Evolutionary conservation across 305 asterid genomes (phyloP).

Genomic region (Fraxinus paxiana): DNA sequence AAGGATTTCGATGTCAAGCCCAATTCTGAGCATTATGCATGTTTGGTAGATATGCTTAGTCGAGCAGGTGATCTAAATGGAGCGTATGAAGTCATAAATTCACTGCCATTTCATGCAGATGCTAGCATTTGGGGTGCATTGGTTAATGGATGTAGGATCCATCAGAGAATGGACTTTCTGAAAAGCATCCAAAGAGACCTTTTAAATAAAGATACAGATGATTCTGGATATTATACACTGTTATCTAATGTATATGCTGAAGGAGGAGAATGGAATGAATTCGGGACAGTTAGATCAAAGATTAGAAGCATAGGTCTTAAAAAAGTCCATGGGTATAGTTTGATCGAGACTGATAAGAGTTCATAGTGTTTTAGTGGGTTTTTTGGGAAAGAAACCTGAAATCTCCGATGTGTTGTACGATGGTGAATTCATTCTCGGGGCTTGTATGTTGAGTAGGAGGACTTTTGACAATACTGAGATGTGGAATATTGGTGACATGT

Average conservation of each 20-base stretch:
- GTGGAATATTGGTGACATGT: background rate
- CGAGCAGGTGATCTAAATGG: constrained; percentile 68
- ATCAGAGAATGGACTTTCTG: constrained; percentile 63
- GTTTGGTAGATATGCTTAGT: constrained; percentile 75
- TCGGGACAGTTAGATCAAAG: constrained; percentile 42
- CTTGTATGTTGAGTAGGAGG: background rate
- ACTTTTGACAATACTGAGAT: background rate
- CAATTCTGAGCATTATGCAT: constrained; percentile 59
- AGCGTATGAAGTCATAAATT: constrained; percentile 52
- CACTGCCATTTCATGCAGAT: constrained; percentile 57
- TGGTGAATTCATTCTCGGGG: background rate
- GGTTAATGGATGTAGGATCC: constrained; percentile 77
- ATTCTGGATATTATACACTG: constrained; percentile 59
- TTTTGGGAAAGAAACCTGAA: background rate
- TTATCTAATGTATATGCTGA: constrained; percentile 66
- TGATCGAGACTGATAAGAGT: constrained; percentile 45
- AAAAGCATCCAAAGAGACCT: constrained; percentile 41
- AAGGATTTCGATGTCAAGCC: constrained; percentile 51
- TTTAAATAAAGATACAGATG: constrained; percentile 40
- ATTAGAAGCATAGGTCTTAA: constrained; percentile 41
- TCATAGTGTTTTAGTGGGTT: background rate
- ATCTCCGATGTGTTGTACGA: background rate
- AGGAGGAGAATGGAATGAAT: constrained; percentile 69
- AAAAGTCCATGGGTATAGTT: constrained; percentile 49
- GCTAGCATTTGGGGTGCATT: constrained; percentile 73